Conservation (phyloP, 495 filamentous ascomycete species). For the Neurospora sp. region DNA sequence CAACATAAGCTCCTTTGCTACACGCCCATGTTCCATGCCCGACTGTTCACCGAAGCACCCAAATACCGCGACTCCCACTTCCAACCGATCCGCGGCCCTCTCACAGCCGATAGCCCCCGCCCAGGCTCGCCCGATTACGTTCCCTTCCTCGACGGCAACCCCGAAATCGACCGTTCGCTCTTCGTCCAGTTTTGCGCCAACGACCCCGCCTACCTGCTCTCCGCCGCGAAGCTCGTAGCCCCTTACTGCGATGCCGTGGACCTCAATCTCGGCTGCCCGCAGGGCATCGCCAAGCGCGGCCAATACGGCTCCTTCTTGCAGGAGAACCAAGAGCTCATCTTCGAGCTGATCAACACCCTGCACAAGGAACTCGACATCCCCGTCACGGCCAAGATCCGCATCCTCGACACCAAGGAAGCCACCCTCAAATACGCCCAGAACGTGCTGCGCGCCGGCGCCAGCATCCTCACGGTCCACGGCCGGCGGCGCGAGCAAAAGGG, state of each 20-base stretch:
- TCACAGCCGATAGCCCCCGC: slow-evolving; percentile 3
- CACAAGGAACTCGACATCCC: slow-evolving; percentile 65
- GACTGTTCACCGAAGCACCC: slow-evolving; percentile 64
- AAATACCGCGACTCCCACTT: slow-evolving; percentile 71
- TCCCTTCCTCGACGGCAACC: slow-evolving; percentile 76
- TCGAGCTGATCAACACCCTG: slow-evolving; percentile 64
- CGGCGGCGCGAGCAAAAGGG: slow-evolving; percentile 86
- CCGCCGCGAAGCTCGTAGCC: slow-evolving; percentile 63
- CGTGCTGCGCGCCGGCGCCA: slow-evolving; percentile 81
- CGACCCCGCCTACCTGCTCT: slow-evolving; percentile 63
- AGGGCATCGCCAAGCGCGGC: slow-evolving; percentile 84
- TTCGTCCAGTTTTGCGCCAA: slow-evolving; percentile 98
- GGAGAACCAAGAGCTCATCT: slow-evolving; percentile 80
- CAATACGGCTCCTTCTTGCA: slow-evolving; percentile 93
- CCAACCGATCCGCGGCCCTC: slow-evolving; percentile 44
- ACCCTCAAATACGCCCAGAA: slow-evolving; percentile 85
- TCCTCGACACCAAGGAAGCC: slow-evolving; percentile 76
- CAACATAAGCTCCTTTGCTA: slow-evolving; percentile 62
- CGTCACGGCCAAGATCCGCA: slow-evolving; percentile 89
- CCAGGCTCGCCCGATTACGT: slow-evolving; percentile 5
- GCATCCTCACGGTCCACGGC: slow-evolving; percentile 87
- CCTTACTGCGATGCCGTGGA: slow-evolving; percentile 93
- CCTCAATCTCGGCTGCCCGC: slow-evolving; percentile 94
- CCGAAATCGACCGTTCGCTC: slow-evolving; percentile 69
- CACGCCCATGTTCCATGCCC: slow-evolving; percentile 90